Conservation (phyloP, 2,329 filamentous ascomycete species). For the Aureobasidium melanogenum region DNA sequence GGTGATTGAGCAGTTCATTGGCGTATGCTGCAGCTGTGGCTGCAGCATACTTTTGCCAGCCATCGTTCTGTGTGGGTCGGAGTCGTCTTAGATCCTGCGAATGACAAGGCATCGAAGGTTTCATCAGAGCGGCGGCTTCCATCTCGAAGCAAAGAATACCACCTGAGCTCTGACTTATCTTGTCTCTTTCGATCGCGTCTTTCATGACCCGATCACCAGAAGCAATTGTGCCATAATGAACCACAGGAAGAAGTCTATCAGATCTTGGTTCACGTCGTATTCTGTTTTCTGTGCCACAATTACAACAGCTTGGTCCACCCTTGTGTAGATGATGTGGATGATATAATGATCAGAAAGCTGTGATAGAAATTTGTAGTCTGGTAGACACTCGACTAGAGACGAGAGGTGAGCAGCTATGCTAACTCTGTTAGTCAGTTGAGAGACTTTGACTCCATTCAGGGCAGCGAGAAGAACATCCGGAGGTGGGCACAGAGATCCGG, state of each 20-base stretch:
- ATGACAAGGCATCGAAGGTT: constrained; percentile 20
- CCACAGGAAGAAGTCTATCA: not conserved
- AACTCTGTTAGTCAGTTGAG: not conserved
- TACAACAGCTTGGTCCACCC: not conserved
- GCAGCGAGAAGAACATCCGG: constrained; percentile 13
- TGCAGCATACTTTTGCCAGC: constrained; percentile 19
- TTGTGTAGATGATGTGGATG: not conserved
- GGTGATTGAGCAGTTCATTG: constrained; percentile 15
- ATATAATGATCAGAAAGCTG: not conserved
- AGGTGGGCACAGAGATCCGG: not conserved
- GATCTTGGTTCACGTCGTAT: not conserved
- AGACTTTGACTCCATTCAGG: constrained; percentile 4
- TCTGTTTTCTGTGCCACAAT: not conserved
- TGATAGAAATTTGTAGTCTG: not conserved
- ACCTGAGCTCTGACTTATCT: constrained; percentile 14
- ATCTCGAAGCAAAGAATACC: constrained; percentile 19
- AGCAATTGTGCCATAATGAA: constrained; percentile 3
- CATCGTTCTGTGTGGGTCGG: constrained; percentile 21
- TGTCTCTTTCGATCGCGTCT: constrained; percentile 4
- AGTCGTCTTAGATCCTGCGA: constrained; percentile 20
- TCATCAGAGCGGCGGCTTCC: constrained; percentile 20
- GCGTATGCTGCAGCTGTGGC: constrained; percentile 17
- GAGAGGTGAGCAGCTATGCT: not conserved
- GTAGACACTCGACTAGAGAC: not conserved
- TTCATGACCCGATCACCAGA: constrained; percentile 13